These are phyloP conservation scores for Capsicum pubescens DNA, from an alignment of 257 asterid genomes.

Conservation along the genomic window DNA sequence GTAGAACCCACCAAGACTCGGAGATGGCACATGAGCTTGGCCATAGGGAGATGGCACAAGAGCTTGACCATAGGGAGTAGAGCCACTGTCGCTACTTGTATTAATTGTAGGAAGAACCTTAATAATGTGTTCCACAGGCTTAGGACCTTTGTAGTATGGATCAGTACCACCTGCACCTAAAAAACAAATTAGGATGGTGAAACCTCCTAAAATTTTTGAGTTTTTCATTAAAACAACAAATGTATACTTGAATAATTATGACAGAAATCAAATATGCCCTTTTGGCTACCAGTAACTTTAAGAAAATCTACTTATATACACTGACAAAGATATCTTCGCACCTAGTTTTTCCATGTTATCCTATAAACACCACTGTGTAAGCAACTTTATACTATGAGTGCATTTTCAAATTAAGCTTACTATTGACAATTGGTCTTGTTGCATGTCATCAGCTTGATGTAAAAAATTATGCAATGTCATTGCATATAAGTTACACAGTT, in stretches of 20 bases:
- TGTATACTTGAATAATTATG: background rate
- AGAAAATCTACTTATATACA: background rate
- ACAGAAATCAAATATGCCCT: background rate
- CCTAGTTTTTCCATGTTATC: no score
- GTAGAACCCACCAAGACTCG: constrained; percentile 53
- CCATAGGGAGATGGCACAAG: constrained; percentile 39
- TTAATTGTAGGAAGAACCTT: constrained; percentile 42
- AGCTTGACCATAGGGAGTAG: constrained; percentile 44
- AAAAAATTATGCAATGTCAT: background rate
- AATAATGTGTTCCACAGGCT: constrained; percentile 40
- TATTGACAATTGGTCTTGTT: background rate
- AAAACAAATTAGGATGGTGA: constrained; percentile 7
- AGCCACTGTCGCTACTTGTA: constrained; percentile 33
- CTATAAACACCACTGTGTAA: background rate
- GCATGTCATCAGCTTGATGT: constrained; percentile 3
- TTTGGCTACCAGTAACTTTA: background rate
- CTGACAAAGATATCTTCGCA: background rate
- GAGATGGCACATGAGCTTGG: constrained; percentile 35
- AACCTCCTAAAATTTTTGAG: background rate
- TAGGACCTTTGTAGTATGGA: constrained; percentile 36
- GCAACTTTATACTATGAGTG: background rate
- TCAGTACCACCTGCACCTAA: constrained; percentile 32
- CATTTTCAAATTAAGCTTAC: background rate
- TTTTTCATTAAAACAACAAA: constrained; percentile 5
- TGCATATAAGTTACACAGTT: background rate